phyloP scores from a whole-genome alignment of 2,329 filamentous ascomycete genomes.

The Acrocalymma vagum region DNA sequence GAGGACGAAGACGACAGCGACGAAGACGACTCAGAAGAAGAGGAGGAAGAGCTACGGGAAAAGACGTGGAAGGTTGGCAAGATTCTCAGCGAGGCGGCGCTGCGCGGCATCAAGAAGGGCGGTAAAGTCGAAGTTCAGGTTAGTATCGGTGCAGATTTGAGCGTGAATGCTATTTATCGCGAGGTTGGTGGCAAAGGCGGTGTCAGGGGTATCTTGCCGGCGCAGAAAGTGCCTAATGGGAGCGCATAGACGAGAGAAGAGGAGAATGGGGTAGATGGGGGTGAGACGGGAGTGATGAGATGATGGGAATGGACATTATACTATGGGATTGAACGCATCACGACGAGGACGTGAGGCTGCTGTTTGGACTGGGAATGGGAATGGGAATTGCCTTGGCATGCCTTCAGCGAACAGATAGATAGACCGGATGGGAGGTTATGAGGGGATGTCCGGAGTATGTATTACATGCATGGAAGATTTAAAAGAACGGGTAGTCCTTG shows the following conservation, averaged over 20 bases:
- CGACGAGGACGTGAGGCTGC: too few species aligned
- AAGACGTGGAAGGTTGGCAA: conserved; percentile 91
- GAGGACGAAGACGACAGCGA: conserved; percentile 68
- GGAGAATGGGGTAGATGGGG: too few species aligned
- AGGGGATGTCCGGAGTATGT: too few species aligned
- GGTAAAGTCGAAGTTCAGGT: conserved; percentile 94
- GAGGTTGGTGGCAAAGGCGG: conserved; percentile 90
- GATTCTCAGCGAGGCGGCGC: conserved; percentile 82
- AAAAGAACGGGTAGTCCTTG: too few species aligned
- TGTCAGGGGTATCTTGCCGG: conserved; percentile 40
- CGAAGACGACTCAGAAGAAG: conserved; percentile 70
- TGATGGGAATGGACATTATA: too few species aligned
- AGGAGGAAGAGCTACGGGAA: conserved; percentile 86
- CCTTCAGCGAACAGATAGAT: too few species aligned
- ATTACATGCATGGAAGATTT: too few species aligned
- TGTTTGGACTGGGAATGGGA: too few species aligned
- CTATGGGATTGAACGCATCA: too few species aligned
- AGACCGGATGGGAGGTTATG: too few species aligned
- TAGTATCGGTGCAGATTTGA: conserved; percentile 82
- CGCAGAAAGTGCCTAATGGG: conserved; percentile 36
- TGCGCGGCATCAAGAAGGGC: conserved; percentile 85
- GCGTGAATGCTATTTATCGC: conserved; percentile 80
- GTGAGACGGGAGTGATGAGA: too few species aligned
- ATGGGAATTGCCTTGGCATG: too few species aligned
- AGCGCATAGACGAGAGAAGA: conserved; percentile 33